Evolutionary conservation across 257 asterid species (phyloP).

Genomic region (Asclepias syriaca): DNA sequence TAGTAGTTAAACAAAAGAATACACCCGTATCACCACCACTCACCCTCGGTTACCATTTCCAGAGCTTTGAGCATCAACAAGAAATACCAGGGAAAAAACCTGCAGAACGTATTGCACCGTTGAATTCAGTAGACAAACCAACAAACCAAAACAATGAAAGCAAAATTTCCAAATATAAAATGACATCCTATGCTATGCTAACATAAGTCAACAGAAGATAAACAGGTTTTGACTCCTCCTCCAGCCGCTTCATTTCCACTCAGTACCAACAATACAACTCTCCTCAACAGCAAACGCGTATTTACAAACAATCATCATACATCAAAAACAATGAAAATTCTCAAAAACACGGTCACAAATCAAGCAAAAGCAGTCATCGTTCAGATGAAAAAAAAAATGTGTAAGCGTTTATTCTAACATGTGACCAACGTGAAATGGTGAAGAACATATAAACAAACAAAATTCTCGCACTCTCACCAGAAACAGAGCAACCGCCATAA

Average conservation of each 20-base stretch:
- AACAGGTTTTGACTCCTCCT: background rate
- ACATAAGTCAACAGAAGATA: background rate
- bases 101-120: conserved; percentile 26
- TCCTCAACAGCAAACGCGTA: background rate
- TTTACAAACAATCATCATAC: background rate
- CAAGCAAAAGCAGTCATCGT: background rate
- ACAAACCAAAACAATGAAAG: background rate
- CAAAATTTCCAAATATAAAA: background rate
- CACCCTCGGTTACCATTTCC: conserved; percentile 43
- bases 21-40: background rate
- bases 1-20: background rate
- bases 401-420: conserved; percentile 1
- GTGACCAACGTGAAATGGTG: conserved; percentile 14
- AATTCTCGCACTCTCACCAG: conserved; percentile 26
- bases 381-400: conserved; percentile 12
- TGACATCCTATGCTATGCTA: background rate
- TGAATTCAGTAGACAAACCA: background rate
- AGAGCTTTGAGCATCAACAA: conserved; percentile 38
- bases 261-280: background rate
- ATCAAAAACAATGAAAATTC: background rate
- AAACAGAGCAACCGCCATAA: conserved; percentile 22
- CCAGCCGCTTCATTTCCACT: background rate
- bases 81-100: conserved; percentile 30
- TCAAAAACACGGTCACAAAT: background rate
- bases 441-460: background rate